phyloP scores from a whole-genome alignment of 2,329 filamentous ascomycete genomes.

The Fusarium redolens region DNA sequence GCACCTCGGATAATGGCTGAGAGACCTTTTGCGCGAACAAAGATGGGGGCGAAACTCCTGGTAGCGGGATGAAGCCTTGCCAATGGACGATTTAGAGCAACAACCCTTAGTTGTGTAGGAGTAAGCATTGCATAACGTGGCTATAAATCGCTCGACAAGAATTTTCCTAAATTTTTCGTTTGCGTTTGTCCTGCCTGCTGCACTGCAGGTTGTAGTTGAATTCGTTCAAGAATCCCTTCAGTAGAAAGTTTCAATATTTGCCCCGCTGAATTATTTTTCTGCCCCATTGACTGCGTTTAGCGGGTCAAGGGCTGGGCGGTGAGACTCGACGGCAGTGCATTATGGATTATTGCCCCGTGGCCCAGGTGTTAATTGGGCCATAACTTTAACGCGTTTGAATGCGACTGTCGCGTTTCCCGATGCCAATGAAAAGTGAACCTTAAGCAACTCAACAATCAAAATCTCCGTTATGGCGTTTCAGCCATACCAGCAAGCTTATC shows the following conservation, averaged over 20 bases:
- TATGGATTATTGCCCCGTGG: not conserved
- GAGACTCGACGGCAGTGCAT: slow-evolving; percentile 17
- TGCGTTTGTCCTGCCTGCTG: not conserved
- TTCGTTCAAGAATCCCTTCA: not conserved
- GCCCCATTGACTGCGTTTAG: slow-evolving; percentile 32
- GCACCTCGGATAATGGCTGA: slow-evolving; percentile 78
- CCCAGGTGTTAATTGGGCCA: slow-evolving; percentile 26
- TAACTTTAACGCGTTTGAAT: slow-evolving; percentile 35
- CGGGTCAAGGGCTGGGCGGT: slow-evolving; percentile 30
- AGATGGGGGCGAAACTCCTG: slow-evolving; percentile 25
- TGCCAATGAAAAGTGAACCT: slow-evolving; percentile 18
- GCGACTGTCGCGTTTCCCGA: slow-evolving; percentile 35
- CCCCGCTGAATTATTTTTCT: slow-evolving; percentile 46
- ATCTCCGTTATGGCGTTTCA: slow-evolving; percentile 3
- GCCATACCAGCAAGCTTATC: not conserved
- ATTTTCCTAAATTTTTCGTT: not conserved
- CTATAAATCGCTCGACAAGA: not conserved
- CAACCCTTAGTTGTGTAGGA: slow-evolving; percentile 36
- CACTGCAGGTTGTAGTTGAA: not conserved
- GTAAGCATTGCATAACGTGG: slow-evolving; percentile 46
- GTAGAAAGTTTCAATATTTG: slow-evolving; percentile 23
- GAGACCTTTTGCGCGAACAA: slow-evolving; percentile 54
- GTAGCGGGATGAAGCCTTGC: slow-evolving; percentile 2
- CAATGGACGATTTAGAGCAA: slow-evolving; percentile 38
- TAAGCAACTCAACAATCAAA: not conserved